These are phyloP conservation scores for Cornus controversa DNA, from an alignment of 148 eudicot species.

Conservation along the genomic window DNA sequence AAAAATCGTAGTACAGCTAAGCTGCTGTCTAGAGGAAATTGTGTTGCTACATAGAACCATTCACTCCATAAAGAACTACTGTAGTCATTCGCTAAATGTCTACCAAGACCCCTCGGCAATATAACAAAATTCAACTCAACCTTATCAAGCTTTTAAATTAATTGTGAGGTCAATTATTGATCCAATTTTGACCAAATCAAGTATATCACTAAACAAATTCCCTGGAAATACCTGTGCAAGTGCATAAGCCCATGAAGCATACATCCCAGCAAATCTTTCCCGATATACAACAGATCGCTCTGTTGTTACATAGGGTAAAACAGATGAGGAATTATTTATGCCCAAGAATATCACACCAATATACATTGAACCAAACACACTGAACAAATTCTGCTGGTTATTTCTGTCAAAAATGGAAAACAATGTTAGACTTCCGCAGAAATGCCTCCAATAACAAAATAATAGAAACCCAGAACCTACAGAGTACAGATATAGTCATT, in stretches of 20 bases:
- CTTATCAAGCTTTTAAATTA: neutral
- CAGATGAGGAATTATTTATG: slow-evolving; percentile 49
- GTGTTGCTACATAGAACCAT: too few species aligned
- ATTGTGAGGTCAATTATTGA: neutral
- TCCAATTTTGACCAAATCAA: neutral
- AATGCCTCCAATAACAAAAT: neutral
- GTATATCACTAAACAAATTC: neutral
- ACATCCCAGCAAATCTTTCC: slow-evolving; percentile 88
- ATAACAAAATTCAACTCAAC: neutral
- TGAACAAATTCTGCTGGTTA: slow-evolving; percentile 61
- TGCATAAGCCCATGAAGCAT: slow-evolving; percentile 67
- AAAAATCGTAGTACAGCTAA: neutral
- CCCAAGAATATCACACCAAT: slow-evolving; percentile 54
- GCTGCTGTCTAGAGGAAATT: neutral
- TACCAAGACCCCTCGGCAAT: too few species aligned
- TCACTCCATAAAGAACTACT: too few species aligned
- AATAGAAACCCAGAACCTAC: neutral
- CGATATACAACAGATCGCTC: slow-evolving; percentile 73
- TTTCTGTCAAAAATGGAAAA: slow-evolving; percentile 38
- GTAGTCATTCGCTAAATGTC: too few species aligned
- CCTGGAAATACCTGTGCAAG: slow-evolving; percentile 59
- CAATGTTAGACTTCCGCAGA: neutral
- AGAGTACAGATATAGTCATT: neutral
- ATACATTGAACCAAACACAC: slow-evolving; percentile 59
- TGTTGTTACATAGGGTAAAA: slow-evolving; percentile 48